These are phyloP conservation scores for Pulveroboletus frians DNA, from an alignment of 768 basidiomycete species.

Conservation along the genomic window DNA sequence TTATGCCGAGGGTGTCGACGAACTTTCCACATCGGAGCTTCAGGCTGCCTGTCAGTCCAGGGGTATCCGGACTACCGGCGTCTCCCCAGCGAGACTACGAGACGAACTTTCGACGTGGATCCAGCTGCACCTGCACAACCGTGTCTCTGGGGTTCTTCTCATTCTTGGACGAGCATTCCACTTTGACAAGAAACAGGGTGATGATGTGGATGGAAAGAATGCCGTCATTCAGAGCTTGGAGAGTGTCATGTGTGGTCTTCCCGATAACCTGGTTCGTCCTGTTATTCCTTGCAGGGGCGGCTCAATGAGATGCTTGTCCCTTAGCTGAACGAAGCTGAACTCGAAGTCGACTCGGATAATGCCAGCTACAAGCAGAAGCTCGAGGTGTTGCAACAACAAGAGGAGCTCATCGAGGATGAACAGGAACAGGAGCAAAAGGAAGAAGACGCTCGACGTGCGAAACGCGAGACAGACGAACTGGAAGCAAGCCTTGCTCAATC, in stretches of 20 bases:
- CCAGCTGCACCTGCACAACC: constrained; percentile 79
- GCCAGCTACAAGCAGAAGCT: constrained; percentile 98
- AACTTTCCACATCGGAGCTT: constrained; percentile 85
- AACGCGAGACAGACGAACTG: constrained; percentile 72
- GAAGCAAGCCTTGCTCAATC: constrained; percentile 77
- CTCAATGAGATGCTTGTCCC: neutral
- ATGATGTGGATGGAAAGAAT: constrained; percentile 79
- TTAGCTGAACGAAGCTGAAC: constrained; percentile 94
- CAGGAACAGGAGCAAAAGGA: constrained; percentile 97
- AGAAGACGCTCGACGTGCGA: constrained; percentile 83
- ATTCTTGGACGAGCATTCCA: constrained; percentile 93
- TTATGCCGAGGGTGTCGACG: constrained; percentile 81
- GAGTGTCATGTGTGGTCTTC: constrained; percentile 84
- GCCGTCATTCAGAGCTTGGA: constrained; percentile 78
- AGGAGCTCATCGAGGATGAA: constrained; percentile 99
- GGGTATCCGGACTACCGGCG: constrained; percentile 83
- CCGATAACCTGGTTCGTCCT: constrained; percentile 81
- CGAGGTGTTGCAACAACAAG: constrained; percentile 95
- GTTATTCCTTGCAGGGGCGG: too few species aligned
- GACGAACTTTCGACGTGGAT: constrained; percentile 95
- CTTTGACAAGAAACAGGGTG: constrained; percentile 73
- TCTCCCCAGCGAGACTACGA: constrained; percentile 81
- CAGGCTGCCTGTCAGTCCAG: constrained; percentile 91
- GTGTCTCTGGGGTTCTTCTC: constrained; percentile 90
- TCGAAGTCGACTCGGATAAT: constrained; percentile 90